Evolutionary conservation across 2,329 filamentous ascomycete species (phyloP).

Genomic region (Talaromyces sp.): DNA sequence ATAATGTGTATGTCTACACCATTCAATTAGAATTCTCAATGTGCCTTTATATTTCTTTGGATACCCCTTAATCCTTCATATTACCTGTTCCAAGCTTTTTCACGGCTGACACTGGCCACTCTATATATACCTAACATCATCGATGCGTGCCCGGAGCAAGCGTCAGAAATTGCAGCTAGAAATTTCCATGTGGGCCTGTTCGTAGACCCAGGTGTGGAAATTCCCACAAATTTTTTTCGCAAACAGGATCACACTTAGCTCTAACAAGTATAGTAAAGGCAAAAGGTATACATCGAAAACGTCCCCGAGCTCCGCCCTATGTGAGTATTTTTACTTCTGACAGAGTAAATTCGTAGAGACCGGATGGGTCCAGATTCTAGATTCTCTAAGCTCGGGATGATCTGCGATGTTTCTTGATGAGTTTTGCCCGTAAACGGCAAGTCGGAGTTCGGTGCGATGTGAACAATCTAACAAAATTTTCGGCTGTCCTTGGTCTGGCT

Average conservation of each 20-base stretch:
- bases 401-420: neutral
- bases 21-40: neutral
- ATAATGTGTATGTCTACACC: neutral
- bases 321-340: neutral
- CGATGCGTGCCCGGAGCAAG: neutral
- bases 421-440: neutral
- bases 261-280: neutral
- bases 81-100: neutral
- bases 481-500: neutral
- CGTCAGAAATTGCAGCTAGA: neutral
- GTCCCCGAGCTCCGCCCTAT: neutral
- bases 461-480: neutral
- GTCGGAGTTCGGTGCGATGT: slow-evolving; percentile 1
- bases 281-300: neutral
- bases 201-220: neutral
- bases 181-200: slow-evolving; percentile 9
- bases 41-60: neutral
- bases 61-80: neutral
- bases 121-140: slow-evolving; percentile 3
- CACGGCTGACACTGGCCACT: neutral
- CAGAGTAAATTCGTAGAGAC: neutral
- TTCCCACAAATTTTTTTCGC: neutral
- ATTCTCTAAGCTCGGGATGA: neutral
- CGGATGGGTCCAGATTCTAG: neutral
- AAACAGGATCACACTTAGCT: neutral